Conservation (phyloP, 164 flowering plant species). For the Platanus orientalis region DNA sequence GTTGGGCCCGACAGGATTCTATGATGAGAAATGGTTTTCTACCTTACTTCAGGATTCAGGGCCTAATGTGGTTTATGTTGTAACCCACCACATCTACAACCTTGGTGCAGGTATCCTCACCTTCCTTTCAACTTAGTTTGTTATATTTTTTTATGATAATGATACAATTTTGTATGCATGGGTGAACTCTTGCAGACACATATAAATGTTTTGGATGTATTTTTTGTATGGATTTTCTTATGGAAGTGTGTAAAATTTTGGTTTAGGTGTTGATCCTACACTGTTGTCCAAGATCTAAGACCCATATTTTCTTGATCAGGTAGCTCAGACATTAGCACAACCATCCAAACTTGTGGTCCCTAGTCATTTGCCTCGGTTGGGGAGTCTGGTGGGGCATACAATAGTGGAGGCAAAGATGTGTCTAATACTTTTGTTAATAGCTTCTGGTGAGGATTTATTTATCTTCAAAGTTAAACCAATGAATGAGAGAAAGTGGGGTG, state of each 20-base stretch:
- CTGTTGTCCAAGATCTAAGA: slow-evolving; percentile 44
- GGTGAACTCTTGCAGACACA: too few relatives aligned
- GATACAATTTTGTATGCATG: background rate
- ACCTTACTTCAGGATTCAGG: slow-evolving; percentile 39
- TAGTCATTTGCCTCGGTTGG: slow-evolving; percentile 59
- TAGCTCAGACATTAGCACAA: slow-evolving; percentile 28
- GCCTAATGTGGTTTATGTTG: slow-evolving; percentile 39
- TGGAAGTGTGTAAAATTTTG: too few relatives aligned
- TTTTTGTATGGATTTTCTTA: too few relatives aligned
- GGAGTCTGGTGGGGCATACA: slow-evolving; percentile 73
- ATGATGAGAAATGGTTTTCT: slow-evolving; percentile 48
- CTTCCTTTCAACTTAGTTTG: background rate
- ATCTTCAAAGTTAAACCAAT: background rate
- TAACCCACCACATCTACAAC: slow-evolving; percentile 71
- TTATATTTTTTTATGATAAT: background rate
- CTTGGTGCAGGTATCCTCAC: slow-evolving; percentile 53
- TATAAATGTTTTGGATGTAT: too few relatives aligned
- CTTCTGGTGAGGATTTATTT: slow-evolving; percentile 42
- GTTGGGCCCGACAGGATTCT: slow-evolving; percentile 62
- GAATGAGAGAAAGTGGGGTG: background rate
- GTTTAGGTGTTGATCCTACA: slow-evolving; percentile 45
- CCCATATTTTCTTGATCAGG: slow-evolving; percentile 38
- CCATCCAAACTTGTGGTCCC: slow-evolving; percentile 29
- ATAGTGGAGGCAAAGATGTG: slow-evolving; percentile 56
- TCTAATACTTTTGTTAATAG: slow-evolving; percentile 50